Percentiles rank a stretch among this genome's conserved stretches.
Conservation (phyloP, 192 early-diverging fungal species). For the Podila minutissima region DNA sequence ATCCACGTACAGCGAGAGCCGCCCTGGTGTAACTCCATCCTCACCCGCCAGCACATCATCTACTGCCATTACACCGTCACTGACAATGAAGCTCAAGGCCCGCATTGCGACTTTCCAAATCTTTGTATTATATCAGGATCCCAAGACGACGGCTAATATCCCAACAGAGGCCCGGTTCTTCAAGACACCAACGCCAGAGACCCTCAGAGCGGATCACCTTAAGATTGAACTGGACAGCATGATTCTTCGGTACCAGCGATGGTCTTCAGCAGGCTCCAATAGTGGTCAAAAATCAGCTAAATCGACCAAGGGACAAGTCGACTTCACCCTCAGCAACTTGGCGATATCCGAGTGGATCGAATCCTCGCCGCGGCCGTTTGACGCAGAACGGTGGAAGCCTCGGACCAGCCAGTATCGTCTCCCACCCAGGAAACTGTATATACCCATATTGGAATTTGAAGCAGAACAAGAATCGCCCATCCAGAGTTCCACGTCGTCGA, state of each 20-base stretch:
- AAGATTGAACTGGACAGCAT: constrained; percentile 51
- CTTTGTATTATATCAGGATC: constrained; percentile 52
- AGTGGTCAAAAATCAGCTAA: constrained; percentile 21
- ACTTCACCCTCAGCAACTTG: constrained; percentile 44
- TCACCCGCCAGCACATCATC: constrained; percentile 5
- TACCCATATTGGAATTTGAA: constrained; percentile 45
- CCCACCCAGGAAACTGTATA: constrained; percentile 28
- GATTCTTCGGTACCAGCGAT: constrained; percentile 41
- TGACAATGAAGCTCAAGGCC: constrained; percentile 51
- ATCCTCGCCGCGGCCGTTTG: constrained; percentile 10
- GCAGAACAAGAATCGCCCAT: constrained; percentile 20
- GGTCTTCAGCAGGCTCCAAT: constrained; percentile 11
- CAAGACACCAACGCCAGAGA: constrained; percentile 29
- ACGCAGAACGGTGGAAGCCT: constrained; percentile 5
- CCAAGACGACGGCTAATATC: constrained; percentile 14
- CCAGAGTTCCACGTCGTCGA: constrained; percentile 16
- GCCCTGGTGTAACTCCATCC: not conserved
- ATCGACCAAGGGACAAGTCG: constrained; percentile 31
- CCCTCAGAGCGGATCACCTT: constrained; percentile 39
- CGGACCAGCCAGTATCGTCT: constrained; percentile 19
- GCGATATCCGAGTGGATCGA: constrained; percentile 38
- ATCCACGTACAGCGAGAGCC: constrained; percentile 19
- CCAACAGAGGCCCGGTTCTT: constrained; percentile 45
- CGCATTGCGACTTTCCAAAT: constrained; percentile 46
- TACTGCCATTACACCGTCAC: constrained; percentile 1